These are phyloP conservation scores for Xenosphaeropsis pyriputrescens DNA, from an alignment of 2,329 filamentous ascomycete species.

Conservation along the genomic window DNA sequence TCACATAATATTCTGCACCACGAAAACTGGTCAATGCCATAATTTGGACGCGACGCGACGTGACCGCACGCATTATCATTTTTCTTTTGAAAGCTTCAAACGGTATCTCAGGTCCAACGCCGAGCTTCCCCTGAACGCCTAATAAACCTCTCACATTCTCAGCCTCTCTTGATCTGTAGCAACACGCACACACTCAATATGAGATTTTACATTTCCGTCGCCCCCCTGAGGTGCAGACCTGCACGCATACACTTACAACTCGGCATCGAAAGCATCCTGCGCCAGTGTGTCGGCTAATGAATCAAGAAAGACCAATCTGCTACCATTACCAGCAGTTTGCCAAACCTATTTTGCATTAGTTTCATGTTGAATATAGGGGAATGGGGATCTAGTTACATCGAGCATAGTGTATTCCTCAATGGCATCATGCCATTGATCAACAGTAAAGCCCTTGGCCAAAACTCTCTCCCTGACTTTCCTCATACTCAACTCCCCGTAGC, in stretches of 20 bases:
- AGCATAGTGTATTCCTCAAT: slow-evolving; percentile 80
- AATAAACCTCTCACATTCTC: too few relatives aligned
- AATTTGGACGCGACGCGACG: too few relatives aligned
- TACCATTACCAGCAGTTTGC: slow-evolving; percentile 61
- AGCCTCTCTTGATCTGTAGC: too few relatives aligned
- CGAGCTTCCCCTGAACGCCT: too few relatives aligned
- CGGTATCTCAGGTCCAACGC: too few relatives aligned
- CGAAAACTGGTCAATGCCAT: too few relatives aligned
- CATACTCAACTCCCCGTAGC: slow-evolving; percentile 64
- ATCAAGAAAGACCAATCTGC: slow-evolving; percentile 57
- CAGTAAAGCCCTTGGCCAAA: slow-evolving; percentile 90
- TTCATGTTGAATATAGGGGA: background rate
- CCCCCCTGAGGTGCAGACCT: too few relatives aligned
- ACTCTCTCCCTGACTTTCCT: slow-evolving; percentile 82
- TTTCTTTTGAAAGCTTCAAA: too few relatives aligned
- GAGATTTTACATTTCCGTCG: too few relatives aligned
- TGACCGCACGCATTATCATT: too few relatives aligned
- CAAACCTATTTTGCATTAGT: slow-evolving; percentile 39
- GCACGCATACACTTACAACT: background rate
- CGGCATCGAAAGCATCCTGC: slow-evolving; percentile 8
- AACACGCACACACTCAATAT: too few relatives aligned
- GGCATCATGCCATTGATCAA: slow-evolving; percentile 76
- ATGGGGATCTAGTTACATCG: slow-evolving; percentile 51
- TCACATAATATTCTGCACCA: too few relatives aligned
- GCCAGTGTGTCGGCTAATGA: slow-evolving; percentile 29